phyloP scores from a whole-genome alignment of 139 green algal species.

The Micractinium conductrix region DNA sequence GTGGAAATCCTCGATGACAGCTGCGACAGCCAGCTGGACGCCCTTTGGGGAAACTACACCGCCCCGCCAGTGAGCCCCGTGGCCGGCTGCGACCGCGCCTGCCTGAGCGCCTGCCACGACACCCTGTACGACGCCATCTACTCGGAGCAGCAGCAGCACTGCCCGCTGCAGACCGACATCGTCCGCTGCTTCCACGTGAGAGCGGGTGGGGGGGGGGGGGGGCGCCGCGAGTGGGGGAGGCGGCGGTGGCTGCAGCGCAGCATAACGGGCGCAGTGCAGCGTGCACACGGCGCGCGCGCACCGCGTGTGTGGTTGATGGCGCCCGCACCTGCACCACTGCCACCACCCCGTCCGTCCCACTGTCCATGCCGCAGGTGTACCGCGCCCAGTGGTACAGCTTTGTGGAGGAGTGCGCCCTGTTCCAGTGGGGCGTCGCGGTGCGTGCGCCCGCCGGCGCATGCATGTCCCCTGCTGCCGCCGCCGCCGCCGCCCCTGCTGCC shows the following conservation, averaged over 20 bases:
- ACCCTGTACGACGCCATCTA: slow-evolving; percentile 32
- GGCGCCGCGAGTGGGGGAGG: not conserved
- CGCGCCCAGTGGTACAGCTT: slow-evolving; percentile 28
- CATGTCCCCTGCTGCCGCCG: too few relatives aligned
- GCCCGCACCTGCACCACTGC: too few relatives aligned
- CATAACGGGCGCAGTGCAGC: not conserved
- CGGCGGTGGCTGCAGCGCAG: too few relatives aligned
- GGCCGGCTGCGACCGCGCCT: slow-evolving; percentile 30
- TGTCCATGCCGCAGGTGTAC: slow-evolving; percentile 11
- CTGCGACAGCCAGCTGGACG: slow-evolving; percentile 2
- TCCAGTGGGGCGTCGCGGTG: slow-evolving; percentile 26
- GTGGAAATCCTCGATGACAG: not conserved
- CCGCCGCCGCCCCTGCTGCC: too few relatives aligned
- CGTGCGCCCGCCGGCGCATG: not conserved
- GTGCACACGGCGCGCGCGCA: too few relatives aligned
- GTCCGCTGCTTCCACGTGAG: slow-evolving; percentile 33
- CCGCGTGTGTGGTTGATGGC: too few relatives aligned
- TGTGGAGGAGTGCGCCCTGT: slow-evolving; percentile 39
- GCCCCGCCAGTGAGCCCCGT: not conserved
- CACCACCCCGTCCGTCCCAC: not conserved
- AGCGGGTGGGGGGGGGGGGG: not conserved
- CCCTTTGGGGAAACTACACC: slow-evolving; percentile 2
- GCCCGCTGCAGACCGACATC: slow-evolving; percentile 38
- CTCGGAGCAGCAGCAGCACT: slow-evolving; percentile 9
- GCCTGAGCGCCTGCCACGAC: slow-evolving; percentile 37